Conservation (phyloP, 768 basidiomycete genomes). For the Lyophyllum semitale region DNA sequence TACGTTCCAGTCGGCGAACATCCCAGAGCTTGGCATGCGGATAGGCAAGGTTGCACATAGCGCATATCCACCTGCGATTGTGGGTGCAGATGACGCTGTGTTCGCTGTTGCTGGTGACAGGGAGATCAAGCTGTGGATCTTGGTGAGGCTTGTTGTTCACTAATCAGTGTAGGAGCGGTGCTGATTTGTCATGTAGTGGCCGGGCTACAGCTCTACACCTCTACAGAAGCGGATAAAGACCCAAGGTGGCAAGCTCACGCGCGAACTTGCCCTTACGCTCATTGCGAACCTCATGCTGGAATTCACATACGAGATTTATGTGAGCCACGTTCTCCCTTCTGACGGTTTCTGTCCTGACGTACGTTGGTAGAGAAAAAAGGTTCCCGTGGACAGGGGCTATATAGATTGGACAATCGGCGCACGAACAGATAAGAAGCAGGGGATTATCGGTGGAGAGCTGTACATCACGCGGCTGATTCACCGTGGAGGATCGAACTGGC, state of each 20-base stretch:
- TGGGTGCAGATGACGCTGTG: conserved; percentile 21
- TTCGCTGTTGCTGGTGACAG: conserved; percentile 21
- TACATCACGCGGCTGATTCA: conserved; percentile 41
- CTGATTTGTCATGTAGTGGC: conserved; percentile 38
- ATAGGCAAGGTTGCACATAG: conserved; percentile 27
- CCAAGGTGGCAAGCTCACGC: conserved; percentile 31
- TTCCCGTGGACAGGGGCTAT: conserved; percentile 34
- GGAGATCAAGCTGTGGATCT: conserved; percentile 34
- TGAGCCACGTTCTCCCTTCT: conserved; percentile 18
- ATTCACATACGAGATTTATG: conserved; percentile 30
- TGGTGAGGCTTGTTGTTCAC: conserved; percentile 24
- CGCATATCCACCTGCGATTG: conserved; percentile 15
- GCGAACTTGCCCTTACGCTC: conserved; percentile 29
- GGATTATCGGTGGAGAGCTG: conserved; percentile 30
- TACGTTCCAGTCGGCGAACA: conserved; percentile 27
- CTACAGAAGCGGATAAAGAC: conserved; percentile 39
- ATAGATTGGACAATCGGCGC: conserved; percentile 37
- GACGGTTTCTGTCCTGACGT: background rate
- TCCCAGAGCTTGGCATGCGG: conserved; percentile 31
- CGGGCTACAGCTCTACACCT: conserved; percentile 42
- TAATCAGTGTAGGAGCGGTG: background rate
- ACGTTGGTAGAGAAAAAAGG: conserved; percentile 22
- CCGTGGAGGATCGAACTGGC: conserved; percentile 43
- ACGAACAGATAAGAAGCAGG: conserved; percentile 14
- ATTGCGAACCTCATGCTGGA: conserved; percentile 32